Conservation (phyloP, 768 basidiomycete genomes). For the Boletus edulis region DNA sequence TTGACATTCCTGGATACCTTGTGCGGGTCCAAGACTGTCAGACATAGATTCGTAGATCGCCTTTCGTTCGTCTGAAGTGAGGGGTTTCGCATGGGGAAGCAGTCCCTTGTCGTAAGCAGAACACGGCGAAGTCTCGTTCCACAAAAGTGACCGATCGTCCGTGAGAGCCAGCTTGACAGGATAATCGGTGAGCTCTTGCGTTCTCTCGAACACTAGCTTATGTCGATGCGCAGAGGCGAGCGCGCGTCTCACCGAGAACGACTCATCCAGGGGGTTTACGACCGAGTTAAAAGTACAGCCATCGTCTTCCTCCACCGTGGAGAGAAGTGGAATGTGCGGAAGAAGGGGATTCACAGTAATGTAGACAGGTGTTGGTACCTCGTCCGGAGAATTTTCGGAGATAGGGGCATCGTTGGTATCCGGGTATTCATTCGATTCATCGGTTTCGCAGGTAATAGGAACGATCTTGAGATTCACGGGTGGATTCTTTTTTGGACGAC, state of each 20-base stretch:
- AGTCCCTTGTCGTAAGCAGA: slow-evolving; percentile 14
- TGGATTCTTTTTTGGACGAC: slow-evolving; percentile 27
- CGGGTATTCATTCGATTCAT: slow-evolving; percentile 7
- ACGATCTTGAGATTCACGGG: slow-evolving; percentile 4
- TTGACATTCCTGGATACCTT: slow-evolving; percentile 47
- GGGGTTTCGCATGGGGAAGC: slow-evolving; percentile 23
- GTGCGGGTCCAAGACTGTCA: slow-evolving; percentile 43
- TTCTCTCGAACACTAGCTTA: slow-evolving; percentile 25
- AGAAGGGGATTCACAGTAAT: slow-evolving; percentile 30
- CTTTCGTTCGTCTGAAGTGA: slow-evolving; percentile 45
- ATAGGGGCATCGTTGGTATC: not conserved
- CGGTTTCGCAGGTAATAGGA: slow-evolving; percentile 8
- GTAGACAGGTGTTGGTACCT: slow-evolving; percentile 8
- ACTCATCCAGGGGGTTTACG: slow-evolving; percentile 23
- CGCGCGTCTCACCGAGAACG: slow-evolving; percentile 26
- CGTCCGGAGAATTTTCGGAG: slow-evolving; percentile 9
- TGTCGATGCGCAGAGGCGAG: slow-evolving; percentile 28
- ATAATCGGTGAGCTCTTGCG: slow-evolving; percentile 22
- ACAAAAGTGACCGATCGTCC: slow-evolving; percentile 9
- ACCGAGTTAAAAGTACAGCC: slow-evolving; percentile 13
- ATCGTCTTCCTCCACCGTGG: slow-evolving; percentile 4
- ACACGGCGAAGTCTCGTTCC: slow-evolving; percentile 20
- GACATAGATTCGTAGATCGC: slow-evolving; percentile 52
- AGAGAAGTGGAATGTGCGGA: not conserved
- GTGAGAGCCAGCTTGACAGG: slow-evolving; percentile 8